phyloP scores from a whole-genome alignment of 345 rosid genomes.

The Erucastrum elatum region DNA sequence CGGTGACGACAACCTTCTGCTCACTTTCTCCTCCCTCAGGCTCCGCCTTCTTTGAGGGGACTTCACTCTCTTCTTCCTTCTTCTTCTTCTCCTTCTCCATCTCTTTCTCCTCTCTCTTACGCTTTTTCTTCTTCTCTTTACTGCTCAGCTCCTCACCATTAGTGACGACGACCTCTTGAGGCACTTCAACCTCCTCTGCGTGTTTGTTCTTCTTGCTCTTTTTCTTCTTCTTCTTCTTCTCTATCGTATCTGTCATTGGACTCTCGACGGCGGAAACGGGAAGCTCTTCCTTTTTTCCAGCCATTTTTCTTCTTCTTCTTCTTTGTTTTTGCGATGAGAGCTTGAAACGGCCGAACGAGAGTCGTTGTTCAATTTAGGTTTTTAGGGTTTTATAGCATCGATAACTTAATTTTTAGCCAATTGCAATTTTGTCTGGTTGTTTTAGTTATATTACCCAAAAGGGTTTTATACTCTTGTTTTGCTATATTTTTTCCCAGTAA shows the following conservation, averaged over 20 bases:
- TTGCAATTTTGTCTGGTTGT: constrained; percentile 1
- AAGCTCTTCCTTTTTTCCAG: constrained; percentile 35
- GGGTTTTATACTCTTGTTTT: constrained; percentile 3
- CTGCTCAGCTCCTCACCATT: constrained; percentile 34
- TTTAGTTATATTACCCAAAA: neutral
- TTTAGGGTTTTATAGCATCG: constrained; percentile 31
- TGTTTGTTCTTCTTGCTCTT: constrained; percentile 44
- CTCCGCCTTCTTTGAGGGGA: constrained; percentile 19
- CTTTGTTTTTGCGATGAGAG: neutral
- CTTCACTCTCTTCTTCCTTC: constrained; percentile 27
- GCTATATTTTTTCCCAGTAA: neutral
- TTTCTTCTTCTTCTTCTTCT: constrained; percentile 44
- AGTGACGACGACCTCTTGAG: constrained; percentile 12
- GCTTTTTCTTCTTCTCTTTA: constrained; percentile 51
- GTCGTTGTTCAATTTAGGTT: constrained; percentile 26
- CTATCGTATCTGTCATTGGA: constrained; percentile 1
- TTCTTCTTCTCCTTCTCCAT: constrained; percentile 32
- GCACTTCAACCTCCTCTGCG: constrained; percentile 29
- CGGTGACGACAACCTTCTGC: constrained; percentile 60
- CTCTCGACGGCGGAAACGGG: constrained; percentile 36
- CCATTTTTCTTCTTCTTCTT: constrained; percentile 15
- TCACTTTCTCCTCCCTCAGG: constrained; percentile 35
- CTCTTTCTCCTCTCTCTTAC: constrained; percentile 41
- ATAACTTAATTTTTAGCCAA: neutral
- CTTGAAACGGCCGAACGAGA: constrained; percentile 40